Evolutionary conservation across 257 asterid genomes (phyloP).

Genomic region (Lycium ferocissimum): DNA sequence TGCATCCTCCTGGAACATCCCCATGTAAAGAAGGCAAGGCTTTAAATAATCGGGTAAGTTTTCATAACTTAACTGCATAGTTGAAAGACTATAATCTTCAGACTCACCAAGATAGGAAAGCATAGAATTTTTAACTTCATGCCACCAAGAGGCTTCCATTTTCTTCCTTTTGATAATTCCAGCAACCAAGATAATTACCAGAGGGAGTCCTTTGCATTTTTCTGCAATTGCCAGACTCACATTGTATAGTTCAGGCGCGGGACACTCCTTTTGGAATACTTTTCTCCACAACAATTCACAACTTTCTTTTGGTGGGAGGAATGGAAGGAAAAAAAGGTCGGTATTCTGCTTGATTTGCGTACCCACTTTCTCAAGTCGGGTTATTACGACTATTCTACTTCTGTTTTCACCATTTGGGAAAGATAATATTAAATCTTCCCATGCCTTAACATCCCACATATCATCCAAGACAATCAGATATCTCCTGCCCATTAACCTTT

Average conservation of each 20-base stretch:
- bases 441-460: neutral
- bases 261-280: neutral
- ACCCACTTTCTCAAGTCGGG: neutral
- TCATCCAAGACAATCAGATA: slow-evolving; percentile 1
- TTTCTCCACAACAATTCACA: neutral
- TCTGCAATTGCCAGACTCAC: neutral
- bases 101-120: neutral
- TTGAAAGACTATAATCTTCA: neutral
- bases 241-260: neutral
- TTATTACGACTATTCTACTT: neutral
- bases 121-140: neutral
- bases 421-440: neutral
- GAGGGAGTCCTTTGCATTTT: neutral
- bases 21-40: neutral
- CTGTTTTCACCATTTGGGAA: neutral
- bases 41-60: neutral
- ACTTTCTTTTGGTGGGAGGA: neutral
- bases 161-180: slow-evolving; percentile 1
- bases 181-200: neutral
- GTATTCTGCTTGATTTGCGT: neutral
- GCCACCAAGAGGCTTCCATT: neutral
- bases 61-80: neutral
- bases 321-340: neutral
- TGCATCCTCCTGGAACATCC: neutral
- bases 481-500: neutral